phyloP scores from a whole-genome alignment of 805 yeast genomes.

The Barnettozyma californica region DNA sequence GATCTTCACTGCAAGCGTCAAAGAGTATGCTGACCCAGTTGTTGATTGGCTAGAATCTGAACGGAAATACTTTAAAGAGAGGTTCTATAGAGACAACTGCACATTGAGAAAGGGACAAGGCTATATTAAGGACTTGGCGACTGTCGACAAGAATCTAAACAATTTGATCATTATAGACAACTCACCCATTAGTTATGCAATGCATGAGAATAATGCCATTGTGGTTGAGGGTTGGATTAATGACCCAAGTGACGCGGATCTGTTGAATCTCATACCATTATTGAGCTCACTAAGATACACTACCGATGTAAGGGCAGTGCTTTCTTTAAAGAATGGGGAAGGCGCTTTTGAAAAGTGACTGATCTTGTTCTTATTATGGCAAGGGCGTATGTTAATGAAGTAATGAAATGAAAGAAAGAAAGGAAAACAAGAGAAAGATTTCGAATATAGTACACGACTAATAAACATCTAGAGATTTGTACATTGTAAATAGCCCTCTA shows the following conservation, averaged over 20 bases:
- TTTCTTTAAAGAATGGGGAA: slow-evolving; percentile 74
- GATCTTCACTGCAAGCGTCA: slow-evolving; percentile 90
- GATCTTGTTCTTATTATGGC: background rate
- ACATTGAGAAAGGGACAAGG: slow-evolving; percentile 74
- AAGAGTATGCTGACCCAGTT: slow-evolving; percentile 95
- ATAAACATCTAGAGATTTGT: background rate
- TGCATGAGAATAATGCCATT: slow-evolving; percentile 83
- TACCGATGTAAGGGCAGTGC: slow-evolving; percentile 75
- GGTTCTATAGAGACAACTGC: slow-evolving; percentile 80
- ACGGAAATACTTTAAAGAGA: slow-evolving; percentile 42
- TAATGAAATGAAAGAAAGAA: background rate
- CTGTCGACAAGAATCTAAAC: slow-evolving; percentile 48
- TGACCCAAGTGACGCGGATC: slow-evolving; percentile 86
- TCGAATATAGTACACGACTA: background rate
- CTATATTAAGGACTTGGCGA: slow-evolving; percentile 69
- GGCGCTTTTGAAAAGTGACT: slow-evolving; percentile 41
- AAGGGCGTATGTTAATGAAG: background rate
- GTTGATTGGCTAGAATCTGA: slow-evolving; percentile 85
- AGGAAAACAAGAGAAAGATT: too few relatives aligned
- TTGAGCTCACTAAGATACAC: slow-evolving; percentile 70
- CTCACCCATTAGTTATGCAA: slow-evolving; percentile 83
- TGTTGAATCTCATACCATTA: slow-evolving; percentile 77
- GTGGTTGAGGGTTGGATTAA: slow-evolving; percentile 97
- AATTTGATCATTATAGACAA: slow-evolving; percentile 81
- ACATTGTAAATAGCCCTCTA: background rate